These are phyloP conservation scores for Penicillium sp. DNA, from an alignment of 2,329 filamentous ascomycete species.

Conservation along the genomic window DNA sequence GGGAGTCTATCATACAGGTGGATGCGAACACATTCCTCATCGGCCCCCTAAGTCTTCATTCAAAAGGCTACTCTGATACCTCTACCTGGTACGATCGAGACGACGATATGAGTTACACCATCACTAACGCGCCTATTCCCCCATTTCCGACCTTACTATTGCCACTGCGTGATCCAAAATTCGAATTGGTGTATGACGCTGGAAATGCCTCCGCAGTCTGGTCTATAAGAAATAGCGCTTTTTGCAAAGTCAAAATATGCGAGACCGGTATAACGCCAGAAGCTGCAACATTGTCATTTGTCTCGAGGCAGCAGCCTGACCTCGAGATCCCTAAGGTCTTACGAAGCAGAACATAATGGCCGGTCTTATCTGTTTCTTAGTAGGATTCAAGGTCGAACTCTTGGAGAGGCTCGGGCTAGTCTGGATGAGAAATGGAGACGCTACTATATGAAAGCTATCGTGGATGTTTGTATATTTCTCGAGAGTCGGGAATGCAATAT, in stretches of 20 bases:
- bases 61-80: too few relatives aligned
- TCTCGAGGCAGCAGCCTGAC: neutral
- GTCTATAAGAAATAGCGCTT: slow-evolving; percentile 18
- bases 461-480: neutral
- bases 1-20: too few relatives aligned
- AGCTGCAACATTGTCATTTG: neutral
- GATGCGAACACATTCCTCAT: too few relatives aligned
- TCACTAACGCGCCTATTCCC: too few relatives aligned
- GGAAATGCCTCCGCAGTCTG: slow-evolving; percentile 22
- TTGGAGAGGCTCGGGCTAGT: slow-evolving; percentile 24
- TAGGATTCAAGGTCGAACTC: slow-evolving; percentile 25
- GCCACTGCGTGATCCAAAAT: neutral
- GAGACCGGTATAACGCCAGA: slow-evolving; percentile 11
- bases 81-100: too few relatives aligned
- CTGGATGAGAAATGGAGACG: slow-evolving; percentile 22
- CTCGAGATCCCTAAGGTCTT: neutral
- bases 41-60: too few relatives aligned
- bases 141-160: too few relatives aligned
- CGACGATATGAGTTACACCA: too few relatives aligned
- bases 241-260: slow-evolving; percentile 23
- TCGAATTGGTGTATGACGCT: slow-evolving; percentile 15
- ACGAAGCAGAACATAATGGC: slow-evolving; percentile 14
- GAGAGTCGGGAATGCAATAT: neutral
- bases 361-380: slow-evolving; percentile 27
- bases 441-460: slow-evolving; percentile 18